Base-by-base conservation (phyloP, 1,284 basidiomycete species). In the Melampsora abietis-canadensis region DNA sequence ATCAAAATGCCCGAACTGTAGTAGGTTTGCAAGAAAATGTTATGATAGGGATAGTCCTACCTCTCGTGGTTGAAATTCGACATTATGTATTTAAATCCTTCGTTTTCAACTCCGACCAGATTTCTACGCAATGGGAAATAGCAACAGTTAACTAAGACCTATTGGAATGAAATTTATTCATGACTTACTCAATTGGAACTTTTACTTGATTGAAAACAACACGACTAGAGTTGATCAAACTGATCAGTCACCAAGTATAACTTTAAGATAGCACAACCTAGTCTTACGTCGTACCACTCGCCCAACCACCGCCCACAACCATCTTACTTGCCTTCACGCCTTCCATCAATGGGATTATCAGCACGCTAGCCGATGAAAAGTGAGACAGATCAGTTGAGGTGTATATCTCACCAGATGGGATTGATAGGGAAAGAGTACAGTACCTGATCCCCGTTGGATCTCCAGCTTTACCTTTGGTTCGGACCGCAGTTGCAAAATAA, bases 81-180 rank as follows among this genome's bases (percentile, higher is more conserved):
- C 70, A 74, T 74, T 31, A 74, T 74, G 40, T 74, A 74, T 59
- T 66, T 65, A 31, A 74, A 74, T 6, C 70, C 70, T 65, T 74
- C 70, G 64, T 74, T 74, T 37, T 74, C 70, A 44, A 57, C 57
- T 37, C 70, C 70, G 1, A 74, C 63, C 12, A 74, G 70, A 65
- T 74, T 64, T n/a, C 70, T 74, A 47, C 30, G n/a, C 21, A 37
- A n/a, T 4, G 37, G 31, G 8, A n/a, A 27, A n/a, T 5, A 31
- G 34, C 19, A 62, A 21, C 7, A 57, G n/a, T 21, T 57, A 57
- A 4, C 40, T 44, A 15, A 44, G 40, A 44, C 10, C 10, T 44
- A 44, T 44, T 44, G 40, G 14, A 14, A 44, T 44, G 40, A 44
- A 12, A 15, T 4, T 44, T 10, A 44, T 37, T 37, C 34, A 37